Percentiles rank a stretch among this genome's conserved stretches.
Conservation (phyloP, 23 red algal species). For the Gracilariopsis chorda region DNA sequence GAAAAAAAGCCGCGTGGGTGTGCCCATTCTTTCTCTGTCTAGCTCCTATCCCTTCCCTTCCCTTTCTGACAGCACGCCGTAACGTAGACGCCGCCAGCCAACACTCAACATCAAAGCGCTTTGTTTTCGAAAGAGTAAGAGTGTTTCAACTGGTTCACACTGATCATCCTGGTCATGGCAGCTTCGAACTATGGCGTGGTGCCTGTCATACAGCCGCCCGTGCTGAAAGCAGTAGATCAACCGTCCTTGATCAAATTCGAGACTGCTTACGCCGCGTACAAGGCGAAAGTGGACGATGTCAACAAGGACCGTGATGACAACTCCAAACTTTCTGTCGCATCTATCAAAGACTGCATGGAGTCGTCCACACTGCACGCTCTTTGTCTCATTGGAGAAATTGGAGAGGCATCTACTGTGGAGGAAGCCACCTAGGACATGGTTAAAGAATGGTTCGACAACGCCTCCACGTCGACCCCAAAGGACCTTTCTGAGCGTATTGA, state of each 20-base stretch:
- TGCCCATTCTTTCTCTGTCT: too few relatives aligned
- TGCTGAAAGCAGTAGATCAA: background rate
- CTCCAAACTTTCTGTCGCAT: background rate
- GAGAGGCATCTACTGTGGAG: background rate
- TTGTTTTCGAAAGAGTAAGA: background rate
- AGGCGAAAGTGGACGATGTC: background rate
- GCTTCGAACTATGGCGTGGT: background rate
- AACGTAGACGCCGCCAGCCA: too few relatives aligned
- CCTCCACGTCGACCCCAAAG: background rate
- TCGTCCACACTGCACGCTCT: background rate
- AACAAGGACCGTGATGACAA: conserved; percentile 6
- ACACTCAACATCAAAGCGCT: conserved; percentile 25
- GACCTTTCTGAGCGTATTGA: conserved; percentile 23
- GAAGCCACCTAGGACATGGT: background rate
- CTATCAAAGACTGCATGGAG: background rate
- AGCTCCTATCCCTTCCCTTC: too few relatives aligned
- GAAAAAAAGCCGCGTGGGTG: too few relatives aligned
- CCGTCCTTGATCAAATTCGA: background rate
- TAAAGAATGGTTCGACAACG: background rate
- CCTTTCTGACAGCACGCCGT: too few relatives aligned
- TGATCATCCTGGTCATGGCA: background rate
- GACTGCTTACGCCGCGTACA: background rate
- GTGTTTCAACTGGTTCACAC: background rate
- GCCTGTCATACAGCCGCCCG: background rate
- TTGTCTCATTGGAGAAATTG: conserved; percentile 4